Base-by-base conservation (phyloP, 805 yeast genomes). In the Isabelozyma rhagii region DNA sequence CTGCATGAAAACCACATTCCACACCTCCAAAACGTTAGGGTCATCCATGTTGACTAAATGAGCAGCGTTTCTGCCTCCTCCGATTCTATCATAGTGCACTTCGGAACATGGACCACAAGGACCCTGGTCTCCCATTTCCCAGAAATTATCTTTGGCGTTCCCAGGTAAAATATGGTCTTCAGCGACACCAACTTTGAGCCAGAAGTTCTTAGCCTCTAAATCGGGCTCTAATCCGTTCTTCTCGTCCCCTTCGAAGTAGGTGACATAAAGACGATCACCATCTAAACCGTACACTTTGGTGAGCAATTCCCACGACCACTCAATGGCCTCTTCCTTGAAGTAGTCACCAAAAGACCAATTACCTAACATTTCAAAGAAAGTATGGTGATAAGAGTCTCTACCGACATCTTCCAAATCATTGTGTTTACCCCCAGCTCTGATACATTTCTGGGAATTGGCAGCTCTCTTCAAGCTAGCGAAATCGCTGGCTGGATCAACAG, bases 51-150 rank as follows among this genome's bases (percentile, higher is more conserved):
- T 94, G 61, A 94, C 99, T 56, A 96, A 78, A 55, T 72, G 62
- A 15, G 97, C 78, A 48, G 98, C 99, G 64, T 94, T 93, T 78
- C 99, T 86, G 51, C 98, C 97, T 57, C 99, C 99, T 57, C 99
- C 99, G 56, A 94, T 91, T 74, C 99, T 85, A 72, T 94, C 99
- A 69, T 90, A 94, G 71, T 94, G 99, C 59, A 94, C 81, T 72
- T 94, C 99, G 21, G 96, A 87, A 75, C 99, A 96, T 47, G 99
- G 99, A 55, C 99, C 99, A 78, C 99, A 94, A 45, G 99, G 99
- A 58, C 99, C 99, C 77, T 93, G 98, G 66, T 96, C 99, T 62
- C 99, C 99, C 99, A 94, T 94, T 77, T 94, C 99, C 99, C 99
- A 94, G 72, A 94, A 94, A 74, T 94, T 94, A 69, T 94, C 99